Percentiles rank a stretch among this genome's conserved stretches.
Evolutionary conservation across 1,139 yeast species (phyloP).

Genomic region (Debaryomyces robertsiae): DNA sequence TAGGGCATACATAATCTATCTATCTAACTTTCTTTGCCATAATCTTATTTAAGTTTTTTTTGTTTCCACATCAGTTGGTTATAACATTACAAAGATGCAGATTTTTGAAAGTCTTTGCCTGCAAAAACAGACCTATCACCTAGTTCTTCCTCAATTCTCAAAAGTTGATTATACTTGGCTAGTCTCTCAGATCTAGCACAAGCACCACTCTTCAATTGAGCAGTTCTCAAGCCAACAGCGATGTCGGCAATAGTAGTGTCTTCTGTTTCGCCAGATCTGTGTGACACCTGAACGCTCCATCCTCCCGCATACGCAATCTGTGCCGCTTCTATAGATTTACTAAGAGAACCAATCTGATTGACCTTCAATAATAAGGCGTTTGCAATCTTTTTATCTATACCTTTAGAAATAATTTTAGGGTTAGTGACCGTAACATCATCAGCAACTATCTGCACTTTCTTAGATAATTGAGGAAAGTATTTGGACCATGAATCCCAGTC

Average conservation of each 20-base stretch:
- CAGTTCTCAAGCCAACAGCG: slow-evolving; percentile 94
- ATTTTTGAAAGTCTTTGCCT: slow-evolving; percentile 73
- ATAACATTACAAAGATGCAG: not conserved
- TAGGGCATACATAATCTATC: too few relatives aligned
- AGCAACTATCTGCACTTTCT: slow-evolving; percentile 84
- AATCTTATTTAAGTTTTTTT: too few relatives aligned
- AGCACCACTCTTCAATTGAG: slow-evolving; percentile 99
- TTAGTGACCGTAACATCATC: slow-evolving; percentile 98
- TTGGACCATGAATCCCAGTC: slow-evolving; percentile 98
- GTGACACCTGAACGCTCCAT: slow-evolving; percentile 98
- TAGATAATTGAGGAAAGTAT: slow-evolving; percentile 70
- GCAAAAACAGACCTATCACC: slow-evolving; percentile 95
- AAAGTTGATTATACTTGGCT: slow-evolving; percentile 94
- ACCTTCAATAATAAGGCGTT: slow-evolving; percentile 93
- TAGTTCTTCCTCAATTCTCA: slow-evolving; percentile 96
- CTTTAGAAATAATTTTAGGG: slow-evolving; percentile 89
- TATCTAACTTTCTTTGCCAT: too few relatives aligned
- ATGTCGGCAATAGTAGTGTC: slow-evolving; percentile 97
- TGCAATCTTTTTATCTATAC: slow-evolving; percentile 93
- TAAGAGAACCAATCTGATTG: slow-evolving; percentile 89
- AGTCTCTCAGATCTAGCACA: slow-evolving; percentile 99
- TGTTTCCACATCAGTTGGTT: too few relatives aligned
- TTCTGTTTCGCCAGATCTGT: slow-evolving; percentile 99
- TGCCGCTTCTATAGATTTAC: slow-evolving; percentile 94
- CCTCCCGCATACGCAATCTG: slow-evolving; percentile 86